A percentile compares a stretch with the other conserved stretches of the same genome.
Conservation (phyloP, 208 protist genomes). For the Trichomonas vaginalis region DNA sequence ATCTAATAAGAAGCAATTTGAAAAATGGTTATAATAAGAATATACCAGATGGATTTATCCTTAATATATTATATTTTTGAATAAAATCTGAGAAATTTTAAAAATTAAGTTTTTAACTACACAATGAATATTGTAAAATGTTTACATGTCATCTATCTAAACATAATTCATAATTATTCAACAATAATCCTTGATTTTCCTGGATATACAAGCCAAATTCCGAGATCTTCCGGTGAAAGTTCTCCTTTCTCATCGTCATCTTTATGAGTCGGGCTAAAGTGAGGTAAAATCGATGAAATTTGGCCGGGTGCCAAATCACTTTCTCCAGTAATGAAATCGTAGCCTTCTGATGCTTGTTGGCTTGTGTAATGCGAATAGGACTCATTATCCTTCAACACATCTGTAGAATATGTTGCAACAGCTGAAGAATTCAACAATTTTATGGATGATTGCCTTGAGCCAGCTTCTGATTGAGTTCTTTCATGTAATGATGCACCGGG, state of each 20-base stretch:
- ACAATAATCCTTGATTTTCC: neutral
- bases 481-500: neutral
- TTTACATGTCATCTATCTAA: no score
- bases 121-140: no score
- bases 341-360: neutral
- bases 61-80: no score
- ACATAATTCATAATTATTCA: no score
- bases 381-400: neutral
- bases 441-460: neutral
- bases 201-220: neutral
- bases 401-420: neutral
- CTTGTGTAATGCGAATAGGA: neutral
- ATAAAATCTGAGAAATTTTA: no score
- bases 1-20: no score
- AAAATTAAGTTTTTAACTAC: no score
- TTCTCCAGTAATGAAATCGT: neutral
- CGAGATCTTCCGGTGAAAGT: neutral
- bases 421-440: neutral
- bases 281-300: neutral
- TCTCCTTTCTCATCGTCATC: neutral
- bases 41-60: no score
- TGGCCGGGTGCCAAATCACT: neutral
- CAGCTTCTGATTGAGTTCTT: neutral
- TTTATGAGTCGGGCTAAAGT: neutral
- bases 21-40: no score